These are phyloP conservation scores for Cladobotryum protrusum DNA, from an alignment of 2,329 filamentous ascomycete species.

Conservation along the genomic window DNA sequence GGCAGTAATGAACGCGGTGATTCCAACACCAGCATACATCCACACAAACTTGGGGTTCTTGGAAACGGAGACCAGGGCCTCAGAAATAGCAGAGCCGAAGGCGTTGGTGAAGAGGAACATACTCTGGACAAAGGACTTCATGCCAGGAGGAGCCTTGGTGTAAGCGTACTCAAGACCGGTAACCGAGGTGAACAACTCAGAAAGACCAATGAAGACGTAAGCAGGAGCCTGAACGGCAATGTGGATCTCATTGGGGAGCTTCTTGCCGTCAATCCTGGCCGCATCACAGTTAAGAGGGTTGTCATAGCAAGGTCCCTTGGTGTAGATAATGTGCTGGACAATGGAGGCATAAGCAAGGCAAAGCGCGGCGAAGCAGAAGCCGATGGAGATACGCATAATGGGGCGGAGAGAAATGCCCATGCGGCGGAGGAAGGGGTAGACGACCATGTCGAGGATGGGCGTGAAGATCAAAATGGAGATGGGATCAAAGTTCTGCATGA, in stretches of 20 bases:
- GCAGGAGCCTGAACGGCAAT: conserved; percentile 50
- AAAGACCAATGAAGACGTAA: conserved; percentile 50
- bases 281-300: conserved; percentile 33
- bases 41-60: conserved; percentile 60
- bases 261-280: conserved; percentile 23
- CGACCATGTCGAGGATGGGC: conserved; percentile 52
- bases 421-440: conserved; percentile 57
- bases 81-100: conserved; percentile 52
- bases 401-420: conserved; percentile 55
- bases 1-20: conserved; percentile 41
- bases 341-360: conserved; percentile 55
- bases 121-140: conserved; percentile 57
- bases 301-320: conserved; percentile 44
- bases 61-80: conserved; percentile 53
- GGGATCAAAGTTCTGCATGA: conserved; percentile 63
- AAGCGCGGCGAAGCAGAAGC: conserved; percentile 49
- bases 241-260: conserved; percentile 40
- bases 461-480: conserved; percentile 62
- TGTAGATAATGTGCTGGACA: conserved; percentile 56
- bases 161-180: conserved; percentile 68
- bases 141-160: conserved; percentile 63
- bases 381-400: conserved; percentile 59
- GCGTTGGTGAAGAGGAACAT: conserved; percentile 57
- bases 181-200: conserved; percentile 60
- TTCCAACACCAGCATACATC: conserved; percentile 57